Base-by-base conservation (phyloP, 179 eudicot genomes). In the Sideroxylon spinosum region DNA sequence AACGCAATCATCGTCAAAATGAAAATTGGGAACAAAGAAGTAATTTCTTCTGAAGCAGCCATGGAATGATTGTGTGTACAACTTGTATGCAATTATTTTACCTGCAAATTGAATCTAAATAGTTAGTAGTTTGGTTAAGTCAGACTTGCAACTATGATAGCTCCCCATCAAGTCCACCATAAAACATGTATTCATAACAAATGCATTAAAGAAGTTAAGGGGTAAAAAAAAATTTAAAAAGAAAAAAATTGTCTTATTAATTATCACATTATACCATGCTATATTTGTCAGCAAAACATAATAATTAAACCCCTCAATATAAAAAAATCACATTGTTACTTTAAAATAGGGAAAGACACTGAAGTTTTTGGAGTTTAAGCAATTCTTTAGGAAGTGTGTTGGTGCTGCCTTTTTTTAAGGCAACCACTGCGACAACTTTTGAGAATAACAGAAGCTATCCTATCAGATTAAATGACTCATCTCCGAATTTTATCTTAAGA, bases 21-120 rank as follows among this genome's bases (percentile, higher is more conserved):
- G 69, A 94, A 94, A 59, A 94, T 94, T 10, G 98, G 97, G 78
- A 94, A 94, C 80, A 94, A 56, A 14, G 91, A 85, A 87, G 88
- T 91, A 66, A 90, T 91, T 87, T 94, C 98, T 79, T 92, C 98
- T 49, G 95, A 86, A 78, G 91, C 85, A 67, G 91, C 95, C 98
- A 94, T 94, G 78, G 70, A 19, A 78, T 9, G 65, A 74, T 81
- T 73, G 57, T 44, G 66, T 23, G 44, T 37, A 50, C 44, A 14
- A 53, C 70, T 52, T 56, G 64, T 23, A 25, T 75, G 13, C 3
- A 74, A 37, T 20, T 68, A 74, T 71, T 7, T 73, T 56, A 64
- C 70, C 76, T 78, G 76, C 65, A 77, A 53, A 56, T 68, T 22
- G 16, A 68, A 20, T 19, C 22, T 16, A 68, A 68, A 68, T 20